Conservation (phyloP, 306 rosid genomes). For the Cajanus cajan region DNA sequence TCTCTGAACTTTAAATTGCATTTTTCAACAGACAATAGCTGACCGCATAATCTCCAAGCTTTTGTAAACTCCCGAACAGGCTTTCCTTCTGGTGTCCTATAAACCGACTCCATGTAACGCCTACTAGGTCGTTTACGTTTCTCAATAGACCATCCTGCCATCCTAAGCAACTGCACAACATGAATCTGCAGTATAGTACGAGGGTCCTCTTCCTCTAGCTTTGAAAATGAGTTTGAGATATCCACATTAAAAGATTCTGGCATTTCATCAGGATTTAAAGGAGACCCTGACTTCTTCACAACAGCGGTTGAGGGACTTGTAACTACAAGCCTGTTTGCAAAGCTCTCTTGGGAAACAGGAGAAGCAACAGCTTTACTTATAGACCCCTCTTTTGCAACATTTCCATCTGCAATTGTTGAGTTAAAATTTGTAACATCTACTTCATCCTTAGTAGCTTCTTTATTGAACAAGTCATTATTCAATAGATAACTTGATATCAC, state of each 20-base stretch:
- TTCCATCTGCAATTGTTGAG: slow-evolving; percentile 38
- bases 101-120: slow-evolving; percentile 61
- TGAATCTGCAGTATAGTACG: slow-evolving; percentile 64
- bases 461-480: slow-evolving; percentile 50
- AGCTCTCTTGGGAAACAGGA: slow-evolving; percentile 89
- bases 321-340: slow-evolving; percentile 64
- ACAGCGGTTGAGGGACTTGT: slow-evolving; percentile 48
- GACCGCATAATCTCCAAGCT: slow-evolving; percentile 89
- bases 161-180: slow-evolving; percentile 53
- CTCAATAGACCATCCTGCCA: slow-evolving; percentile 84
- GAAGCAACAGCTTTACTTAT: slow-evolving; percentile 61
- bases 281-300: slow-evolving; percentile 51
- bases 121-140: slow-evolving; percentile 75
- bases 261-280: slow-evolving; percentile 52
- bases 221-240: slow-evolving; percentile 38
- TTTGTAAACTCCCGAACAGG: slow-evolving; percentile 71
- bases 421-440: slow-evolving; percentile 46
- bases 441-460: slow-evolving; percentile 28
- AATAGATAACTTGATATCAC: slow-evolving; percentile 66
- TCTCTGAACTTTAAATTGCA: slow-evolving; percentile 39
- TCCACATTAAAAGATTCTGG: slow-evolving; percentile 39
- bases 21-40: slow-evolving; percentile 55
- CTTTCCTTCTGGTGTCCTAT: slow-evolving; percentile 81
- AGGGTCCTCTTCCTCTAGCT: slow-evolving; percentile 54
- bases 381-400: slow-evolving; percentile 49